phyloP scores from a whole-genome alignment of 2,329 filamentous ascomycete species.

The Leptographium galeiforme region DNA sequence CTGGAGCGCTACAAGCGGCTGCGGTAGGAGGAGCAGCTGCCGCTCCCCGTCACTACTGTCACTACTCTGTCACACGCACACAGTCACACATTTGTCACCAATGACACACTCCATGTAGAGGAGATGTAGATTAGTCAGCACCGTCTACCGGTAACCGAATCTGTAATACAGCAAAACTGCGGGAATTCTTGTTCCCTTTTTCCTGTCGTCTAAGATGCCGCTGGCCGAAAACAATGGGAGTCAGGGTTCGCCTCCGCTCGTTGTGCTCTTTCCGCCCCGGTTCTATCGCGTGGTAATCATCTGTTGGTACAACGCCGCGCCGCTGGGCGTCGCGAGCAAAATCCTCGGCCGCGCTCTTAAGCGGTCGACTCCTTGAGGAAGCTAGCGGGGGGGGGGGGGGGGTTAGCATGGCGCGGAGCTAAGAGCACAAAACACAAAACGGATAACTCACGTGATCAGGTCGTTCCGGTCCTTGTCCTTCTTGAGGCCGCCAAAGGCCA shows the following conservation, averaged over 20 bases:
- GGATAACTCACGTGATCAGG: conserved; percentile 71
- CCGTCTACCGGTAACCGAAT: too few species aligned
- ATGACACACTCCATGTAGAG: neutral
- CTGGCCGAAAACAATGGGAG: neutral
- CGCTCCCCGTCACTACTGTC: too few species aligned
- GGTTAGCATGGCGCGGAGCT: too few species aligned
- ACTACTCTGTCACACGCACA: too few species aligned
- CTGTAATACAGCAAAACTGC: neutral
- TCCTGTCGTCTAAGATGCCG: neutral
- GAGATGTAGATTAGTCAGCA: too few species aligned
- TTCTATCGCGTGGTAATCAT: neutral
- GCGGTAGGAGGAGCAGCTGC: neutral
- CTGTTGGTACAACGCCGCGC: neutral
- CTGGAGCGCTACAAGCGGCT: conserved; percentile 10
- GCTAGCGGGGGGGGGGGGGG: too few species aligned
- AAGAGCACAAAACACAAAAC: too few species aligned
- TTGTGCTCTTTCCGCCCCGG: neutral
- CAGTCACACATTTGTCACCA: too few species aligned
- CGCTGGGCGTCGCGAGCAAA: neutral
- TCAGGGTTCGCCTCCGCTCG: neutral
- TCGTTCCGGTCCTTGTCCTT: conserved; percentile 99
- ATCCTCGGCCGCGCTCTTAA: conserved; percentile 26
- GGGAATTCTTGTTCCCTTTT: neutral
- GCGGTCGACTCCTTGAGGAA: conserved; percentile 57
- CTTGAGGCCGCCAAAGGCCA: conserved; percentile 99